Evolutionary conservation across 1,284 basidiomycete genomes (phyloP).

Genomic region (Cutaneotrichosporon cyanovorans): DNA sequence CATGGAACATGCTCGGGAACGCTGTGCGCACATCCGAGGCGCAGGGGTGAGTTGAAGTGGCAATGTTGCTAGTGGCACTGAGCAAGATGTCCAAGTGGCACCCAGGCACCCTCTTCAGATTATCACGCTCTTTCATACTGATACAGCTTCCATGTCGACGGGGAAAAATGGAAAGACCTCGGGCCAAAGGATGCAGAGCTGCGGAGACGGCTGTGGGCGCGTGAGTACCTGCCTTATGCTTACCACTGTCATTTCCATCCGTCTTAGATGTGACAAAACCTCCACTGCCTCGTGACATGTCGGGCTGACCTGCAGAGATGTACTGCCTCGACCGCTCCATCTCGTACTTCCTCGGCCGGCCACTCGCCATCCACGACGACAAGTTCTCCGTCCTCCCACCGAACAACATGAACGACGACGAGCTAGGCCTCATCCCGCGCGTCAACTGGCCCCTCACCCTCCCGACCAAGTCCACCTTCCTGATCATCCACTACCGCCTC

Average conservation of each 20-base stretch:
- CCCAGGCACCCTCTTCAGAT: too few species aligned
- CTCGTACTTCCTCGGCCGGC: conserved; percentile 31
- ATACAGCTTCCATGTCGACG: conserved; percentile 34
- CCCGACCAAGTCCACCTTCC: conserved; percentile 28
- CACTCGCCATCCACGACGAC: conserved; percentile 27
- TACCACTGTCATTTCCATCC: background rate
- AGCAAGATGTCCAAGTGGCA: too few species aligned
- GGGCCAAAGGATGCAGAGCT: conserved; percentile 25
- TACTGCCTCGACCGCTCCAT: conserved; percentile 18
- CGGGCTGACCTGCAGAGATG: too few species aligned
- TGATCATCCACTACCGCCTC: conserved; percentile 29
- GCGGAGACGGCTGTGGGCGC: conserved; percentile 30
- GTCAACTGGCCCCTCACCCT: conserved; percentile 14
- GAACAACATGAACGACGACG: conserved; percentile 24
- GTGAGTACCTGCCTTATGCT: conserved; percentile 12
- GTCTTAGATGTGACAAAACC: too few species aligned
- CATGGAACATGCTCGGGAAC: conserved; percentile 28
- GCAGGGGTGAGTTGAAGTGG: conserved; percentile 29
- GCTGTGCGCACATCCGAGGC: conserved; percentile 26
- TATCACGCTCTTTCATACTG: background rate
- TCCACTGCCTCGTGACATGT: too few species aligned
- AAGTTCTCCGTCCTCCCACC: conserved; percentile 22
- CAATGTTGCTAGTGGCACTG: too few species aligned
- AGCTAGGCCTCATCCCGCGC: conserved; percentile 15
- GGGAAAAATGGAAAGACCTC: conserved; percentile 23